Evolutionary conservation across 768 basidiomycete species (phyloP).

Genomic region (Termitomyces titanicus): DNA sequence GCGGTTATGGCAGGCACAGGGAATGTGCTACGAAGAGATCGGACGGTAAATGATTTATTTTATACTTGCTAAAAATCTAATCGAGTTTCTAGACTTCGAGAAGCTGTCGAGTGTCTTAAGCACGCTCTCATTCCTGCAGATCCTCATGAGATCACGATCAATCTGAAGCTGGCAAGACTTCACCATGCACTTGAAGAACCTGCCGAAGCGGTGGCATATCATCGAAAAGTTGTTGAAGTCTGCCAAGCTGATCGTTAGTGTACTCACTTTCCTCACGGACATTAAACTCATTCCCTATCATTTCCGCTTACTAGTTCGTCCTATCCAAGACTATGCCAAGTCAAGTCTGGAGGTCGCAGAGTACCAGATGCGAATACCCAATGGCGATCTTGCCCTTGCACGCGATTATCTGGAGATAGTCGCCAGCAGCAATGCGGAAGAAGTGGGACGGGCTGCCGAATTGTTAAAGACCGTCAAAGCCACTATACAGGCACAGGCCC

Average conservation of each 20-base stretch:
- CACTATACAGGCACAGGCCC: slow-evolving; percentile 25
- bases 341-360: slow-evolving; percentile 85
- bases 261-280: slow-evolving; percentile 14
- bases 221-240: slow-evolving; percentile 75
- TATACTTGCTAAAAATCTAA: neutral
- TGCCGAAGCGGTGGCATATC: slow-evolving; percentile 71
- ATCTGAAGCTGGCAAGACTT: slow-evolving; percentile 71
- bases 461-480: slow-evolving; percentile 57
- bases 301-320: slow-evolving; percentile 46
- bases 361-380: slow-evolving; percentile 60
- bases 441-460: slow-evolving; percentile 71
- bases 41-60: slow-evolving; percentile 51
- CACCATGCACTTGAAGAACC: slow-evolving; percentile 65
- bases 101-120: slow-evolving; percentile 90
- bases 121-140: slow-evolving; percentile 84
- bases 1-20: slow-evolving; percentile 93
- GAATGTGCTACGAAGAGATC: slow-evolving; percentile 90
- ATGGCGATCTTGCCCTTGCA: slow-evolving; percentile 68
- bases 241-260: slow-evolving; percentile 58
- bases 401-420: slow-evolving; percentile 71
- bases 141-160: slow-evolving; percentile 69
- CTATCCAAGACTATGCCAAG: slow-evolving; percentile 75
- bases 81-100: slow-evolving; percentile 54
- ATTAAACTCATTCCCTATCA: slow-evolving; percentile 18
- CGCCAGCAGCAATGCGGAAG: slow-evolving; percentile 76